These are phyloP conservation scores for Trametes sp. DNA, from an alignment of 1,284 basidiomycete species.

Conservation along the genomic window DNA sequence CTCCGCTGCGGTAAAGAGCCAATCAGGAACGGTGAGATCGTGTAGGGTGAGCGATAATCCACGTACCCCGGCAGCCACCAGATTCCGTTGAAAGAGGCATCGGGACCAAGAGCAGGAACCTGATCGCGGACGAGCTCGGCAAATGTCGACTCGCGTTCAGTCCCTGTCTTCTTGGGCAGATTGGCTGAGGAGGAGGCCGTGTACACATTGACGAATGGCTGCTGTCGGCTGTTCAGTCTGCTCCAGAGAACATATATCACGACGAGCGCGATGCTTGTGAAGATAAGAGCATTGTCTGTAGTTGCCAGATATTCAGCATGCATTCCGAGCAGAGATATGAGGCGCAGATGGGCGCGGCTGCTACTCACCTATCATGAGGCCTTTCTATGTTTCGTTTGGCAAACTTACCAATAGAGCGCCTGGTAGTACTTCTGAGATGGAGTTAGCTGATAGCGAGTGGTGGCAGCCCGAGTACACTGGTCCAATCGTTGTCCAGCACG, in stretches of 20 bases:
- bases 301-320: neutral
- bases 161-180: slow-evolving; percentile 6
- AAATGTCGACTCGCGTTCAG: slow-evolving; percentile 16
- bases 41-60: neutral
- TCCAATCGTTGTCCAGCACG: too few relatives aligned
- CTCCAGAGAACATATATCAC: slow-evolving; percentile 3
- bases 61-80: slow-evolving; percentile 41
- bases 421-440: too few relatives aligned
- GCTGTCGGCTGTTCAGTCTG: neutral
- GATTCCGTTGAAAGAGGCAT: slow-evolving; percentile 30
- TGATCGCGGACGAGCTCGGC: slow-evolving; percentile 29
- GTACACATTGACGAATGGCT: slow-evolving; percentile 21
- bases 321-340: neutral
- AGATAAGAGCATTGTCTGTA: neutral
- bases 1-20: slow-evolving; percentile 25
- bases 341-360: neutral
- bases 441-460: too few relatives aligned
- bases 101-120: slow-evolving; percentile 31
- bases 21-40: neutral
- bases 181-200: slow-evolving; percentile 1
- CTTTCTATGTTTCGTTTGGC: too few relatives aligned
- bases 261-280: neutral
- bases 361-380: neutral
- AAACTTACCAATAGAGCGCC: too few relatives aligned
- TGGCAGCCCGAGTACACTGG: too few relatives aligned